Conservation (phyloP, 192 early-diverging fungal genomes). For the Allomyces javanicus region DNA sequence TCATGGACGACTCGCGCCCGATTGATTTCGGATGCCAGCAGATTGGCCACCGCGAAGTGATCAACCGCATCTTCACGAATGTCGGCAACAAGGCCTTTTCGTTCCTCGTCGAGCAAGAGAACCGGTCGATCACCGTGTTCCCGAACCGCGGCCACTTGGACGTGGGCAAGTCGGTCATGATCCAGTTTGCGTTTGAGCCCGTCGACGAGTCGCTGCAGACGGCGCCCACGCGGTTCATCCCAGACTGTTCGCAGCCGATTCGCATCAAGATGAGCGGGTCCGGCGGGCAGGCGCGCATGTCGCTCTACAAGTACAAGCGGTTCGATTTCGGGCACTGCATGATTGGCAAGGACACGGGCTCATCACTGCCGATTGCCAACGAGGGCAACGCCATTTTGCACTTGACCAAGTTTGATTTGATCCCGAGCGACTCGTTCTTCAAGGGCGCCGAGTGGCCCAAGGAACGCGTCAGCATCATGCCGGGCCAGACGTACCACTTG, state of each 20-base stretch:
- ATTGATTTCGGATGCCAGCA: conserved; percentile 42
- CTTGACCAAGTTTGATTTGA: conserved; percentile 28
- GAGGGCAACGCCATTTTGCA: conserved; percentile 45
- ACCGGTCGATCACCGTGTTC: conserved; percentile 17
- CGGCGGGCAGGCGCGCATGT: conserved; percentile 34
- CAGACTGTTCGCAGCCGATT: conserved; percentile 36
- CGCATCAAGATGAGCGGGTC: conserved; percentile 37
- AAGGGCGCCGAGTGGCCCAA: conserved; percentile 19
- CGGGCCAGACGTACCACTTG: conserved; percentile 30
- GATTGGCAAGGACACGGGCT: conserved; percentile 41
- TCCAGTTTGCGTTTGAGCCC: conserved; percentile 31
- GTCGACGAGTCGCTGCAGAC: conserved; percentile 29
- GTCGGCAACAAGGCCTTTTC: conserved; percentile 34
- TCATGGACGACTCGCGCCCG: conserved; percentile 35
- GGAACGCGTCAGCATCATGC: conserved; percentile 7
- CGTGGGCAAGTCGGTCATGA: conserved; percentile 24
- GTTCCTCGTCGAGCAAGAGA: conserved; percentile 23
- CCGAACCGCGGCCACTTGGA: conserved; percentile 23
- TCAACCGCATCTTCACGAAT: conserved; percentile 34
- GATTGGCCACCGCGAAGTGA: conserved; percentile 27
- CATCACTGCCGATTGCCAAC: conserved; percentile 34
- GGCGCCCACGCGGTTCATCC: conserved; percentile 30
- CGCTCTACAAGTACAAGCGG: conserved; percentile 26
- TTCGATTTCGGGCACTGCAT: conserved; percentile 50
- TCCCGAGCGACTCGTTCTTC: conserved; percentile 39